Evolutionary conservation across 1,284 basidiomycete species (phyloP).

Genomic region (Ceratobasidium sp.): DNA sequence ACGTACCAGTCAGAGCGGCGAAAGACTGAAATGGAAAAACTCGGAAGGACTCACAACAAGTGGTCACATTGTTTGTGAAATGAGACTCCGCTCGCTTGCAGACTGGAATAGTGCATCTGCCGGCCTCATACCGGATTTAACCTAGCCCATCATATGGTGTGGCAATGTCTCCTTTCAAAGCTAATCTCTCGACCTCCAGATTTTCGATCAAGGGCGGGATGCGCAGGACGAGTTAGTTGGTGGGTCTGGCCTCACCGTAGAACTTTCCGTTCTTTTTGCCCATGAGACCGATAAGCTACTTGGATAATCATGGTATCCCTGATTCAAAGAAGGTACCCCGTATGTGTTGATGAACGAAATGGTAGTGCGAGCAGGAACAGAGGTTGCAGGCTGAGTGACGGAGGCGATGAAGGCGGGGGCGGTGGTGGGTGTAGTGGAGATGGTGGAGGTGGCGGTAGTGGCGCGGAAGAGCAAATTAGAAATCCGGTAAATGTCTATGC

Average conservation of each 20-base stretch:
- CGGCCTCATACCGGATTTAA: constrained; percentile 21
- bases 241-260: not conserved
- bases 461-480: not conserved
- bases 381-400: not conserved
- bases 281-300: not conserved
- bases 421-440: not conserved
- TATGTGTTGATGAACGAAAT: not conserved
- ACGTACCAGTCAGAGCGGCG: not conserved
- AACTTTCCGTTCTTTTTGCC: not conserved
- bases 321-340: not conserved
- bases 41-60: not conserved
- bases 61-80: not conserved
- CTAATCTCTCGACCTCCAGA: not conserved
- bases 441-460: not conserved
- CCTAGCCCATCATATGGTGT: constrained; percentile 21
- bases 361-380: not conserved
- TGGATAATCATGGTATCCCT: constrained; percentile 24
- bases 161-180: constrained; percentile 12
- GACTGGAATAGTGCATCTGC: constrained; percentile 13
- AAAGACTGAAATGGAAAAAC: constrained; percentile 30
- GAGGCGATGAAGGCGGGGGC: not conserved
- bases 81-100: not conserved
- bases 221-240: constrained; percentile 21
- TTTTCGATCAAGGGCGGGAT: constrained; percentile 29
- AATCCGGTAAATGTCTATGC: not conserved